Evolutionary conservation across 148 eudicot genomes (phyloP).

Genomic region (Salicornia ramosissima): DNA sequence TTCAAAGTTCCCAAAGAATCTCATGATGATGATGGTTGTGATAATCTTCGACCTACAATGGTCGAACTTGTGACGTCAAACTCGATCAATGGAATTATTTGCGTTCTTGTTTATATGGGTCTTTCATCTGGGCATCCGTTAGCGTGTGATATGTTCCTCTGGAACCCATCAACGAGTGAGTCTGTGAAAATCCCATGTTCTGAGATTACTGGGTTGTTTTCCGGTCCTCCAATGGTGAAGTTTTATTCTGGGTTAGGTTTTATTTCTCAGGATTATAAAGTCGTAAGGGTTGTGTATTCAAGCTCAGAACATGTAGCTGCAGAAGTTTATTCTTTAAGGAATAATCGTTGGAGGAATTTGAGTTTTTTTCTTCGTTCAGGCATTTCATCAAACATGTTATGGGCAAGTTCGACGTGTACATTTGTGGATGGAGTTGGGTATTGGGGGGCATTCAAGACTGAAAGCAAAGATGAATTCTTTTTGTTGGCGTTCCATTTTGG

Average conservation of each 20-base stretch:
- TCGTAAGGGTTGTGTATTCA: conserved; percentile 21
- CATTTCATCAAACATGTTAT: conserved; percentile 28
- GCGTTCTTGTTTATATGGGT: conserved; percentile 20
- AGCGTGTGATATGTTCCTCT: conserved; percentile 14
- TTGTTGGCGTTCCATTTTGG: conserved; percentile 19
- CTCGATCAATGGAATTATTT: conserved; percentile 24
- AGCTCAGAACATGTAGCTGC: not conserved
- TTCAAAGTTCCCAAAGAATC: not conserved
- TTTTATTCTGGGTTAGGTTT: conserved; percentile 22
- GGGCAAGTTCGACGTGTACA: conserved; percentile 25
- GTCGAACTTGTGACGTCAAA: conserved; percentile 17
- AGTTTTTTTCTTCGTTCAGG: conserved; percentile 5
- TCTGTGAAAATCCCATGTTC: conserved; percentile 17
- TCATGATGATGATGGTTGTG: not conserved
- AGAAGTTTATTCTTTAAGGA: conserved; percentile 22
- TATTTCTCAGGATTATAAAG: conserved; percentile 20
- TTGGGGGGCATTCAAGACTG: conserved; percentile 22
- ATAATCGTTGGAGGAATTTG: conserved; percentile 19
- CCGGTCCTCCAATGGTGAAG: conserved; percentile 21
- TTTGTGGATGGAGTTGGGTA: conserved; percentile 28
- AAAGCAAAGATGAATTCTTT: conserved; percentile 20
- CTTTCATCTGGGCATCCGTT: not conserved
- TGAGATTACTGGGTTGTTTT: conserved; percentile 20
- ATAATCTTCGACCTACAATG: not conserved
- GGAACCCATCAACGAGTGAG: conserved; percentile 22